Evolutionary conservation across 2,329 filamentous ascomycete species (phyloP), one percentile per base, ranked within the genome.

Genomic region (Pseudovirgaria hyperparasitica): DNA sequence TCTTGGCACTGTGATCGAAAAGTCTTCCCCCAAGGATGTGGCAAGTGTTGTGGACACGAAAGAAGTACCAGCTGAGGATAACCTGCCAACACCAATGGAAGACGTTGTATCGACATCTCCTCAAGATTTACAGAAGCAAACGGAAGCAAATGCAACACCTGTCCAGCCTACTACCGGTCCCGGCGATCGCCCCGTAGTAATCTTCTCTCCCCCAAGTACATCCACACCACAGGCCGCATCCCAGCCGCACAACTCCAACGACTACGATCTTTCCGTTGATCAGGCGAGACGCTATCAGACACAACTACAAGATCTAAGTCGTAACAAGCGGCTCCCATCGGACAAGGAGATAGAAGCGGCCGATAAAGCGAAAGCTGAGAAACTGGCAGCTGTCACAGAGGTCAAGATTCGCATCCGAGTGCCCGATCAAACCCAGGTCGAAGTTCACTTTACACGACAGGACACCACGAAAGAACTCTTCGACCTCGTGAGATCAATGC

Each of bases 401-500:
- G 50, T 45, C 22, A 70, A 71, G 17, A 65, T 96, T 36, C 84
- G 81, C 37, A 70, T 94, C 25, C 78, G 86, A 15, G 86, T 94
- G 41, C 87, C 87, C 0, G 86, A 96, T 48, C 81, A 86, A 40
- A 80, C 75, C 31, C 74, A 76, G 28, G 72, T 85, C 17, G 72
- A 84, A 27, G 76, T 76, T 57, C 67, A 65, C n/a, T 73, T 92
- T 38, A 67, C 64, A 2, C 71, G 72, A 12, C 50, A 61, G 2
- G 76, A 86, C 28, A 84, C 80, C 0, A 79, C 76, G 2, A 63
- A 67, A 3, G 67, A 70, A 26, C 60, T 98, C 2, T 84, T 96
- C 54, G 60, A 63, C 9, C 82, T 79, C 37, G 81, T 93, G 11
- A 65, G 73, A 27, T 63, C 62, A 22, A 72, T 87, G 34, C 76